Conservation (phyloP, 495 filamentous ascomycete genomes). For the Friedmanniomyces simplex region DNA sequence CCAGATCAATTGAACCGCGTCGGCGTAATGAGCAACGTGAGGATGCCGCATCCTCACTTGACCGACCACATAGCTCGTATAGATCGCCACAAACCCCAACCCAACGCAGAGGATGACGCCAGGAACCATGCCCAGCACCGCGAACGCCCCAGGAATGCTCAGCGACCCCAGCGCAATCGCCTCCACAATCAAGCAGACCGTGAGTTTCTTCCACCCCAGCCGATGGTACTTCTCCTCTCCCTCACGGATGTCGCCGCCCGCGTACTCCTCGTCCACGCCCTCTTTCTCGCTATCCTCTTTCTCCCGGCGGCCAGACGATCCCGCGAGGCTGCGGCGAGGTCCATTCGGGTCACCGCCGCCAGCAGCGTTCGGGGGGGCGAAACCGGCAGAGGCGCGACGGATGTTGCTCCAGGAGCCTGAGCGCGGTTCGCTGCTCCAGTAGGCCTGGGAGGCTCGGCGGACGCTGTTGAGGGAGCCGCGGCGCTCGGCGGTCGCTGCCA, state of each 20-base stretch:
- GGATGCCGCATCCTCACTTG: slow-evolving; percentile 12
- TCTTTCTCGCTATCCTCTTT: neutral
- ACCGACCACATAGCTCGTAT: slow-evolving; percentile 15
- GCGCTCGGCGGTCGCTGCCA: neutral
- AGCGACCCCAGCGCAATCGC: slow-evolving; percentile 60
- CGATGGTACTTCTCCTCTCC: slow-evolving; percentile 6
- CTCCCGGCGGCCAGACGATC: neutral
- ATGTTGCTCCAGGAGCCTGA: neutral
- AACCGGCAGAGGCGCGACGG: neutral
- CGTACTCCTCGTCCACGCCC: neutral
- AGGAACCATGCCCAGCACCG: slow-evolving; percentile 50
- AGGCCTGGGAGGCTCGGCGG: neutral
- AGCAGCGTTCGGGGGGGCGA: neutral
- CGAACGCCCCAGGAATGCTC: slow-evolving; percentile 54
- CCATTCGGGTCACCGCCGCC: too few relatives aligned
- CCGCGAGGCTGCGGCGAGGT: neutral
- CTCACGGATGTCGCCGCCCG: neutral
- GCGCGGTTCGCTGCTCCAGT: neutral
- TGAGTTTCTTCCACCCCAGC: slow-evolving; percentile 13
- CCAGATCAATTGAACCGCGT: slow-evolving; percentile 9
- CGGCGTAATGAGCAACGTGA: slow-evolving; percentile 9
- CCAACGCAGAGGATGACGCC: slow-evolving; percentile 21
- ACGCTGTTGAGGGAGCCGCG: neutral
- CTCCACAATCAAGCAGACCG: slow-evolving; percentile 52
- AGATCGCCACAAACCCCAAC: slow-evolving; percentile 10